phyloP scores from a whole-genome alignment of 2,329 filamentous ascomycete genomes.

The Xylaria digitata region DNA sequence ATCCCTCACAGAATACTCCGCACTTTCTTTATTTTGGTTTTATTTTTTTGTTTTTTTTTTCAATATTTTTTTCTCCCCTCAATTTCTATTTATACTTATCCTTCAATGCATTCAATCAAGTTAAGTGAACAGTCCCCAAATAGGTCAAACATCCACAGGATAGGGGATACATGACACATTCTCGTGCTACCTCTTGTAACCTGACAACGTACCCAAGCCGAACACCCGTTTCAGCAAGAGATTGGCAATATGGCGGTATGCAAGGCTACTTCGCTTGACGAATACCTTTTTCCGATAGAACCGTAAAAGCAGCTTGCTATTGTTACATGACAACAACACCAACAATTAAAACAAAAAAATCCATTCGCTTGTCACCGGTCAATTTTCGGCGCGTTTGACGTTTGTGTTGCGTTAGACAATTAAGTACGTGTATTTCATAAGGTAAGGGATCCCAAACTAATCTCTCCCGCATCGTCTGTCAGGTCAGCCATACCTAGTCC shows the following conservation, averaged over 20 bases:
- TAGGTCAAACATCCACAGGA: neutral
- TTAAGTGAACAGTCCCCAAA: neutral
- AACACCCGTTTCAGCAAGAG: conserved; percentile 18
- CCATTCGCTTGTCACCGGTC: neutral
- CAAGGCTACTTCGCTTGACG: conserved; percentile 7
- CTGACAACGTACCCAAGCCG: conserved; percentile 1
- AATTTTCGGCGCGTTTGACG: conserved; percentile 15
- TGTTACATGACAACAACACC: neutral
- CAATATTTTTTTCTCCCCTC: neutral
- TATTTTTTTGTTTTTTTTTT: neutral
- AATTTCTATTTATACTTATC: neutral
- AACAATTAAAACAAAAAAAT: neutral
- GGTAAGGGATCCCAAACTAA: conserved; percentile 19
- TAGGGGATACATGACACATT: conserved; percentile 2
- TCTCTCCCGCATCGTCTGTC: conserved; percentile 11
- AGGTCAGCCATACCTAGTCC: conserved; percentile 2
- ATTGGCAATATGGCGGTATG: conserved; percentile 9
- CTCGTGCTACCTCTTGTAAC: conserved; percentile 4
- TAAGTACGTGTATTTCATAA: conserved; percentile 2
- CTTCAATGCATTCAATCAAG: neutral
- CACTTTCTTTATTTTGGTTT: neutral
- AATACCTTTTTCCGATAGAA: conserved; percentile 3
- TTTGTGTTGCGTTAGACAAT: conserved; percentile 13
- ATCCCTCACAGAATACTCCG: no score
- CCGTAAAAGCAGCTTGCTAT: neutral